Evolutionary conservation across 2,329 filamentous ascomycete genomes (phyloP).

Genomic region (Cryphonectria naterciae): DNA sequence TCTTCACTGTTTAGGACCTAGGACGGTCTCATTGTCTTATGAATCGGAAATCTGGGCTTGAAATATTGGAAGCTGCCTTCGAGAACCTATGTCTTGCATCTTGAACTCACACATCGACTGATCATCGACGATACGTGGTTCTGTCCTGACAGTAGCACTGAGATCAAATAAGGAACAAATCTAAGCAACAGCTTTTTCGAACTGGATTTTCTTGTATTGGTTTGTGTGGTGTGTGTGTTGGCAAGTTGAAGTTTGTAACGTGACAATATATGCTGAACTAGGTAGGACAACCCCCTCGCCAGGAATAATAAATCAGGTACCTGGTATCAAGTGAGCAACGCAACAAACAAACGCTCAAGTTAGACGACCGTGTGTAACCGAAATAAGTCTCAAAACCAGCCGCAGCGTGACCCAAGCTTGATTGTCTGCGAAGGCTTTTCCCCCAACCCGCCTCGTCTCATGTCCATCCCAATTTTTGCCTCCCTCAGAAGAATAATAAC

Average conservation of each 20-base stretch:
- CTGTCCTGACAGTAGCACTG: neutral
- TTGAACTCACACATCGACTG: neutral
- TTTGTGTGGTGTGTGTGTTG: neutral
- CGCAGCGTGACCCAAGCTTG: constrained; percentile 11
- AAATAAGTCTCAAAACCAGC: neutral
- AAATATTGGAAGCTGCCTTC: neutral
- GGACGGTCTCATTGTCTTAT: neutral
- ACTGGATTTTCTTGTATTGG: neutral
- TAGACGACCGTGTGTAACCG: neutral
- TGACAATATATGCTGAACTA: constrained; percentile 5
- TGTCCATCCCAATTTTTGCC: neutral
- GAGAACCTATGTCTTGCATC: neutral
- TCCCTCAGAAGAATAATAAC: neutral
- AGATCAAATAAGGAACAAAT: neutral
- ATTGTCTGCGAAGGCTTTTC: constrained; percentile 4
- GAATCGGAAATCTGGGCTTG: no score
- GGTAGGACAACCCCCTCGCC: neutral
- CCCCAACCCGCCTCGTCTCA: constrained; percentile 14
- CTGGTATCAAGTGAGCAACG: constrained; percentile 14
- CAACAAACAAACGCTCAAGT: constrained; percentile 18
- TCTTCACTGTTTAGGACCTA: neutral
- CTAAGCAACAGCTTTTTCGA: neutral
- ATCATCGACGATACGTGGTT: neutral
- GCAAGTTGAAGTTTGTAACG: neutral
- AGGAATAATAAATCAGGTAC: neutral